Percentiles rank a stretch among this genome's conserved stretches.
These are phyloP conservation scores for Arthrobotrys entomopaga DNA, from an alignment of 2,329 filamentous ascomycete species.

Conservation along the genomic window DNA sequence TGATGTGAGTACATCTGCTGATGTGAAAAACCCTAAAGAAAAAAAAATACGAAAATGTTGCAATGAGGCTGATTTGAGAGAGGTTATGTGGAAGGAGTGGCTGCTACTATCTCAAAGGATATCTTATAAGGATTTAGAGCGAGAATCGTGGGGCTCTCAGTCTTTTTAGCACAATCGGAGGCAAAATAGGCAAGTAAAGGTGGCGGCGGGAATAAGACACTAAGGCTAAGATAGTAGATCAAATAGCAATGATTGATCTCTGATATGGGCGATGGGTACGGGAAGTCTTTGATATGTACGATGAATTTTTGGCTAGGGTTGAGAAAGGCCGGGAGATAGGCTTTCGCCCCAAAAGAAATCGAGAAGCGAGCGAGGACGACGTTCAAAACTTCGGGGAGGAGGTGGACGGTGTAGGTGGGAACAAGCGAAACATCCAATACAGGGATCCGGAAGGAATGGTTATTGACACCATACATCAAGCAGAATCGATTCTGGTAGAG, in stretches of 20 bases:
- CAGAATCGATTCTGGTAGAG: neutral
- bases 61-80: slow-evolving; percentile 1
- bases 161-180: neutral
- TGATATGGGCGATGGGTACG: too few species aligned
- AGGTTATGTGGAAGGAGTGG: neutral
- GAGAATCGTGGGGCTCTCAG: slow-evolving; percentile 1
- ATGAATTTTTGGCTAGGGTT: too few species aligned
- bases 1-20: slow-evolving; percentile 35
- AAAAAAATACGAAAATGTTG: slow-evolving; percentile 17
- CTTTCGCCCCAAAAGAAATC: neutral
- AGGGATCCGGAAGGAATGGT: slow-evolving; percentile 7
- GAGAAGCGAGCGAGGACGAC: neutral
- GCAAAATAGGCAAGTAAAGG: neutral
- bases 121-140: slow-evolving; percentile 3
- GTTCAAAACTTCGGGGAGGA: neutral
- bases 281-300: too few species aligned
- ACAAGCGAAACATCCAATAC: slow-evolving; percentile 11
- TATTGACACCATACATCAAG: neutral
- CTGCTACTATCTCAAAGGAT: neutral
- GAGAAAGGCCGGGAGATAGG: neutral
- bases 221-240: neutral
- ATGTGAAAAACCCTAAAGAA: neutral
- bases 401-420: neutral
- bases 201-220: neutral
- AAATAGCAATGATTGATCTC: too few species aligned